Conservation (phyloP, 805 yeast species). For the Yarrowia sp. region DNA sequence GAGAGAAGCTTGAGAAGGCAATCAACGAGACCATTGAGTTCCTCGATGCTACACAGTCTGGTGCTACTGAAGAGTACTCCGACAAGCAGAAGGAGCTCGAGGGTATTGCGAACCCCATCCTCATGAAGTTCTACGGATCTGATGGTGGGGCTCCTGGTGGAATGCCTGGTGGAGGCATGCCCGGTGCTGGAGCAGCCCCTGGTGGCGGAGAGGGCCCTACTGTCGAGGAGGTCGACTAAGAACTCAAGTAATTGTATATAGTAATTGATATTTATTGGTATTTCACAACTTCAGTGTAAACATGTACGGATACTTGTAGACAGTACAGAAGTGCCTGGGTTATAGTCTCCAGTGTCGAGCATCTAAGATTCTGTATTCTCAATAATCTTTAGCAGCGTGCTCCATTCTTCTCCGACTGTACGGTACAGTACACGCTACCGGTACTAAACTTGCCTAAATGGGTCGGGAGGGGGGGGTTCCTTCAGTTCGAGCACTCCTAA, state of each 20-base stretch:
- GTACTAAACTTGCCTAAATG: no score
- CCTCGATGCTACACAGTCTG: conserved; percentile 2
- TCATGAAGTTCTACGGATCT: conserved; percentile 9
- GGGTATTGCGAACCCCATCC: conserved; percentile 6
- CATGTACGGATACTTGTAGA: no score
- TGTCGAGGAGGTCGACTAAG: conserved; percentile 9
- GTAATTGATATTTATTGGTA: background rate
- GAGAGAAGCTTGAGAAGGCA: conserved; percentile 12
- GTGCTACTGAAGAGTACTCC: conserved; percentile 10
- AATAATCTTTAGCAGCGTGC: no score
- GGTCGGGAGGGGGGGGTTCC: no score
- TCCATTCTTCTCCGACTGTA: no score
- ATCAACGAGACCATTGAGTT: conserved; percentile 7
- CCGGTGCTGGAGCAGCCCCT: conserved; percentile 7
- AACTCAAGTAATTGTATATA: background rate
- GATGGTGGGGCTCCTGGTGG: conserved; percentile 12
- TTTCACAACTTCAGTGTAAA: background rate
- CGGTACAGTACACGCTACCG: no score
- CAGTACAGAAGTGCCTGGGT: no score
- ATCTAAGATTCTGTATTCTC: no score
- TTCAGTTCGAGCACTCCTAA: no score
- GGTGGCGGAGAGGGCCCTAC: conserved; percentile 9
- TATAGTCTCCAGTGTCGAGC: no score
- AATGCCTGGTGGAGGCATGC: conserved; percentile 14
- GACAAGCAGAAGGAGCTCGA: conserved; percentile 16